Base-by-base conservation (phyloP, 176 grass and related monocot genomes). In the Oryza longistaminata region DNA sequence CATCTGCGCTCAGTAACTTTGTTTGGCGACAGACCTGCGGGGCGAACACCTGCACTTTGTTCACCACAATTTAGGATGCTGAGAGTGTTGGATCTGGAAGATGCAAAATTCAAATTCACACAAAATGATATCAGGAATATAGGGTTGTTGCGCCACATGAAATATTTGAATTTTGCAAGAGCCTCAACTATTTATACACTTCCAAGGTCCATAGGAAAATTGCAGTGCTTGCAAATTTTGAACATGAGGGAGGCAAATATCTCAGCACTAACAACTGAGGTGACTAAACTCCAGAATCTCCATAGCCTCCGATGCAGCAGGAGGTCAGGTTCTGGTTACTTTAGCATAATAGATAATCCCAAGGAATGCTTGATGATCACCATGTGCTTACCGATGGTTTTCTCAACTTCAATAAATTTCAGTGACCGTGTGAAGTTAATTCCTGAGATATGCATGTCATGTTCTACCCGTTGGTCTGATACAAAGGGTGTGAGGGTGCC, bases 151-250 rank as follows among this genome's bases (percentile, higher is more conserved):
- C 8, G 3, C 9, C 84, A 79, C 40, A 79, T 85, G 39, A 86
- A 72, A 49, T 65, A 71, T 64, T 0, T 85, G 6, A 77, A 21
- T 5, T 0, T 52, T 27, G 0, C 2, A 0, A 0, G 0, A 9
- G 0, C 1, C 31, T 81, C 21, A 3, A 0, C 21, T 70, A 9
- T 29, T 19, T 10, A 33, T 45, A 0, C 16, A 16, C 25, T 85
- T 33, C 74, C 83, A 45, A 78, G 25, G 61, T 71, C 83, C 1
- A 85, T 79, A 1, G 67, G 75, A 12, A 85, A 72, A n/a, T 5
- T 85, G 17, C 75, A 72, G 6, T 40, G 67, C 1, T 64, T 85
- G 33, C 66, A 64, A 16, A 15, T 9, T 17, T 16, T 85, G 26
- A 12, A 85, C 49, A 24, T 85, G 5, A 0, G 74, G 24, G 0